Evolutionary conservation across 179 eudicot species (phyloP).

Genomic region (Beta corolliflora): DNA sequence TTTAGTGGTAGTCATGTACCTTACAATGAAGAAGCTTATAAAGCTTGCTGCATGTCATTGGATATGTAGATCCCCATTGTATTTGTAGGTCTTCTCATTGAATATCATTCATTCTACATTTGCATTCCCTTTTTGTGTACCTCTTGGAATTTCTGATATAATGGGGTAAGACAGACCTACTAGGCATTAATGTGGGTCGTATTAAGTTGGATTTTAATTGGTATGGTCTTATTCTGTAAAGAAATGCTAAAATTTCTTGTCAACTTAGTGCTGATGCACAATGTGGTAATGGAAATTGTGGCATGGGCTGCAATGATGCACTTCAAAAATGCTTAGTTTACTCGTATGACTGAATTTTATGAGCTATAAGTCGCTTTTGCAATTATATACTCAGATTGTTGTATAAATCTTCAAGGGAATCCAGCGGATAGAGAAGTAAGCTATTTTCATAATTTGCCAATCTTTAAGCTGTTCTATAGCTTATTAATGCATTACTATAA

Average conservation of each 20-base stretch:
- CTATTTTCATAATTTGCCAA: neutral
- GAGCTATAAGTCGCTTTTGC: neutral
- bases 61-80: neutral
- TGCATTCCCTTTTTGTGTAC: neutral
- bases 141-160: neutral
- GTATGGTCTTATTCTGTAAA: neutral
- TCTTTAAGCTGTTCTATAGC: conserved; percentile 13
- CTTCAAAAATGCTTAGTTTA: neutral
- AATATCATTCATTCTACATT: neutral
- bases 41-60: no score
- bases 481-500: conserved; percentile 28
- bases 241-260: neutral
- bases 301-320: neutral
- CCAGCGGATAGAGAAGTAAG: no score
- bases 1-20: neutral
- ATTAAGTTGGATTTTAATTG: no score
- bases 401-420: neutral
- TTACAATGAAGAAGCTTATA: no score
- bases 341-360: neutral
- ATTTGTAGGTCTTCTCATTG: neutral
- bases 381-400: neutral
- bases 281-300: neutral
- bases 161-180: neutral
- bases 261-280: neutral
- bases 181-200: no score